Conservation (phyloP, 1,139 yeast genomes). For the Candida sp. region DNA sequence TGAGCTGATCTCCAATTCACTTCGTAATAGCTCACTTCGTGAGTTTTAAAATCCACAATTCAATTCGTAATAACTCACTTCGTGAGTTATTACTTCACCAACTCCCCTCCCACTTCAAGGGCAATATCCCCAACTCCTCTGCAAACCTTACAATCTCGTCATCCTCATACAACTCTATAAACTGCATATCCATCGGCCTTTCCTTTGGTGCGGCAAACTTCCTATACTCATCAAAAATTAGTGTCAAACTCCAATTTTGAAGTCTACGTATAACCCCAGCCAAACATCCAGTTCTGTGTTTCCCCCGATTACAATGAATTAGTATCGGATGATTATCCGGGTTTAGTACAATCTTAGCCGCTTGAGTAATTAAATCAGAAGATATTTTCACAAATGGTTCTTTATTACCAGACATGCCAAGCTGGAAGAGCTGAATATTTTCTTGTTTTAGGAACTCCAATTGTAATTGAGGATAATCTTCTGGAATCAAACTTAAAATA, state of each 20-base stretch:
- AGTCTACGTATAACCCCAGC: conserved; percentile 87
- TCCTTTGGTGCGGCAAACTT: conserved; percentile 95
- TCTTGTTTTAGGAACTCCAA: conserved; percentile 56
- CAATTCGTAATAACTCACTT: too few relatives aligned
- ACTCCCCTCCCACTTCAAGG: conserved; percentile 54
- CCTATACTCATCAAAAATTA: conserved; percentile 93
- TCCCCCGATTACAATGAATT: conserved; percentile 94
- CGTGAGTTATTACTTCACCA: too few relatives aligned
- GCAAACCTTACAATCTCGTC: conserved; percentile 55
- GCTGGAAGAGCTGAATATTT: conserved; percentile 70
- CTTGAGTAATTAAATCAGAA: conserved; percentile 72
- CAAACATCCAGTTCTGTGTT: conserved; percentile 94
- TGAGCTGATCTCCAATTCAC: too few relatives aligned
- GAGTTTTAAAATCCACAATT: too few relatives aligned
- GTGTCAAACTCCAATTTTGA: conserved; percentile 89
- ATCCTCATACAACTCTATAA: conserved; percentile 84
- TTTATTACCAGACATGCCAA: conserved; percentile 94
- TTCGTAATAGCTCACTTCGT: too few relatives aligned
- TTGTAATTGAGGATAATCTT: conserved; percentile 83
- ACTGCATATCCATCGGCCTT: conserved; percentile 91
- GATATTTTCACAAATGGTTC: conserved; percentile 91
- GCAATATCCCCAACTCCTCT: conserved; percentile 52
- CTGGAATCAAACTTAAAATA: conserved; percentile 83
- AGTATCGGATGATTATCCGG: conserved; percentile 88
- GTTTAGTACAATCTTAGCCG: conserved; percentile 74